Evolutionary conservation across 192 early-diverging fungal species (phyloP).

Genomic region (Coemansia sp.): DNA sequence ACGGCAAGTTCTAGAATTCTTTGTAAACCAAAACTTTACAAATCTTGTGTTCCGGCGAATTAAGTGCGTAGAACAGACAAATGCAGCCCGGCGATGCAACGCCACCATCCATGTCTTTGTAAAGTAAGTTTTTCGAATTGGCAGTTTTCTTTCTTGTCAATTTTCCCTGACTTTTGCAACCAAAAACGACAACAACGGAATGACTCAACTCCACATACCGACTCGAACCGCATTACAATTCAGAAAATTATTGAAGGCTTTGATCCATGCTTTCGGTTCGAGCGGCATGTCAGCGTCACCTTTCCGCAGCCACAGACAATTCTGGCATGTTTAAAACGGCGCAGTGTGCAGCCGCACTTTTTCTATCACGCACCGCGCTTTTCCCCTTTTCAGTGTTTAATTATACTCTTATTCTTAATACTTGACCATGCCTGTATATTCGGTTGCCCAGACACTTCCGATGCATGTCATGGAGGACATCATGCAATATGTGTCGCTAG

Average conservation of each 20-base stretch:
- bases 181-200: no score
- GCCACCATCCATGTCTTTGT: no score
- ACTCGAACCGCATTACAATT: neutral
- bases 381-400: neutral
- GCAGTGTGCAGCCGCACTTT: neutral
- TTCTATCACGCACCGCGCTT: neutral
- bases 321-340: neutral
- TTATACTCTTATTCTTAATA: neutral
- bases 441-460: slow-evolving; percentile 12
- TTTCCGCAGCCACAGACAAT: slow-evolving; percentile 1
- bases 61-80: no score
- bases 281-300: neutral
- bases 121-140: no score
- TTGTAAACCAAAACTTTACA: no score
- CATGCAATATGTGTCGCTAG: neutral
- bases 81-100: no score
- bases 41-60: no score
- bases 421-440: slow-evolving; percentile 10
- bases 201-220: neutral
- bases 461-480: slow-evolving; percentile 5
- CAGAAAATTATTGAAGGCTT: neutral
- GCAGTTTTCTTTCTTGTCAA: no score
- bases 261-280: neutral
- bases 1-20: no score
- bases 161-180: no score